Evolutionary conservation across 2,329 filamentous ascomycete species (phyloP).

Genomic region (Fusarium paranaense): DNA sequence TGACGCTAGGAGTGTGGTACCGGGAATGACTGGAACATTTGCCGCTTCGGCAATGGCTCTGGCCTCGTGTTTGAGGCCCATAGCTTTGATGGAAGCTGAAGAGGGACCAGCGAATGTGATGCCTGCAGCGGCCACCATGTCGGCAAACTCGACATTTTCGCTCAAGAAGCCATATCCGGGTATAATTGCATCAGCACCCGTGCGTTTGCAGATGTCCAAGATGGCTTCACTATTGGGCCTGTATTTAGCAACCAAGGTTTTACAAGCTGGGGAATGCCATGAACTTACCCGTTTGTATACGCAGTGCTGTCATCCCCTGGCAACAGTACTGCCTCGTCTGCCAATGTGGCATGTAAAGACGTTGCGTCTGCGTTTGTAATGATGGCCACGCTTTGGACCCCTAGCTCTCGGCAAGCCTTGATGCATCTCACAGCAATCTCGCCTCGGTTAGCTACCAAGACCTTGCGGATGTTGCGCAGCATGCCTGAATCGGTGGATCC

Average conservation of each 20-base stretch:
- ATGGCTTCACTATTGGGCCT: constrained; percentile 40
- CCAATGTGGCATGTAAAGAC: constrained; percentile 54
- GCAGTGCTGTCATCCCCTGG: constrained; percentile 9
- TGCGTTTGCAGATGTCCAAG: constrained; percentile 51
- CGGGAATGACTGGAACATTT: background rate
- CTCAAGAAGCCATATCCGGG: constrained; percentile 36
- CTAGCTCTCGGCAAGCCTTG: constrained; percentile 56
- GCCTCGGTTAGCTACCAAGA: constrained; percentile 70
- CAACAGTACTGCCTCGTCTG: constrained; percentile 65
- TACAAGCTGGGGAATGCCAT: background rate
- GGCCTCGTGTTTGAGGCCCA: background rate
- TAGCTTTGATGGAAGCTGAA: constrained; percentile 62
- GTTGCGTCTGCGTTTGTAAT: constrained; percentile 64
- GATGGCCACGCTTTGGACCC: constrained; percentile 66
- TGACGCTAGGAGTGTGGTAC: background rate
- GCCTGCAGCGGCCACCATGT: constrained; percentile 61
- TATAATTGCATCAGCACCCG: constrained; percentile 66
- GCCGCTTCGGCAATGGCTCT: background rate
- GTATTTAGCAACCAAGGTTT: background rate
- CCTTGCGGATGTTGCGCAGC: constrained; percentile 12
- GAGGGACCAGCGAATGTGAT: constrained; percentile 69
- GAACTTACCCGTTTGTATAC: background rate
- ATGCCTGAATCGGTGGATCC: background rate
- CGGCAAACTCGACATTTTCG: constrained; percentile 64
- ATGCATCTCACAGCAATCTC: constrained; percentile 68